Conservation (phyloP, 2,329 filamentous ascomycete genomes). For the Lachnellula occidentalis region DNA sequence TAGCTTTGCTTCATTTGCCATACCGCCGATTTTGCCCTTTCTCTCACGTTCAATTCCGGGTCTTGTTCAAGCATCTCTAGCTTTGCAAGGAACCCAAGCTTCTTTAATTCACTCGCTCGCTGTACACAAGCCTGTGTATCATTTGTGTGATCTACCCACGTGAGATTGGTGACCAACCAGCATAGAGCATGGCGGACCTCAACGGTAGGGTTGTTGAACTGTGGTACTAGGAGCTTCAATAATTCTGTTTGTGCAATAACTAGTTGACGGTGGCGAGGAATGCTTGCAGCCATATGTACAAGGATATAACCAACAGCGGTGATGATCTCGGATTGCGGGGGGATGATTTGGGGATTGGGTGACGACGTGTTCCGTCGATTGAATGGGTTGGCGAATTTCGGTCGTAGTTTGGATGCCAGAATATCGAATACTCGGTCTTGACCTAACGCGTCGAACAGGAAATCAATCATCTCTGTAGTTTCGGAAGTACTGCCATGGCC, state of each 20-base stretch:
- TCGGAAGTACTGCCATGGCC: slow-evolving; percentile 45
- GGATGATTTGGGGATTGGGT: slow-evolving; percentile 46
- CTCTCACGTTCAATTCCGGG: slow-evolving; percentile 72
- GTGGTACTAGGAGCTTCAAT: slow-evolving; percentile 64
- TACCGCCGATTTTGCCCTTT: slow-evolving; percentile 74
- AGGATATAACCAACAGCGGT: slow-evolving; percentile 75
- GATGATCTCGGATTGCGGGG: slow-evolving; percentile 65
- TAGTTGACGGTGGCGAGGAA: slow-evolving; percentile 70
- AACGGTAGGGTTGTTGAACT: slow-evolving; percentile 67
- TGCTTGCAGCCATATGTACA: slow-evolving; percentile 80
- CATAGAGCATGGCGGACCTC: slow-evolving; percentile 74
- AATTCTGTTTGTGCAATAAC: slow-evolving; percentile 73
- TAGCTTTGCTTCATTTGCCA: slow-evolving; percentile 55
- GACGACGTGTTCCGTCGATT: slow-evolving; percentile 37
- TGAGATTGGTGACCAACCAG: slow-evolving; percentile 81
- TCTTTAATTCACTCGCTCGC: slow-evolving; percentile 63
- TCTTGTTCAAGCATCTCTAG: slow-evolving; percentile 62
- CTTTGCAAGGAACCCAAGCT: slow-evolving; percentile 64
- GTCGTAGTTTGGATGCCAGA: slow-evolving; percentile 69
- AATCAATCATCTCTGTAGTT: slow-evolving; percentile 73
- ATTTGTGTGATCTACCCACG: slow-evolving; percentile 69
- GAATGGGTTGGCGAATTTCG: slow-evolving; percentile 51
- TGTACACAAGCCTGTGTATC: slow-evolving; percentile 61
- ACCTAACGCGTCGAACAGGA: slow-evolving; percentile 70
- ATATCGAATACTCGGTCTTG: slow-evolving; percentile 76